Evolutionary conservation across 768 basidiomycete species (phyloP).

Genomic region (Lyophyllum decastes): DNA sequence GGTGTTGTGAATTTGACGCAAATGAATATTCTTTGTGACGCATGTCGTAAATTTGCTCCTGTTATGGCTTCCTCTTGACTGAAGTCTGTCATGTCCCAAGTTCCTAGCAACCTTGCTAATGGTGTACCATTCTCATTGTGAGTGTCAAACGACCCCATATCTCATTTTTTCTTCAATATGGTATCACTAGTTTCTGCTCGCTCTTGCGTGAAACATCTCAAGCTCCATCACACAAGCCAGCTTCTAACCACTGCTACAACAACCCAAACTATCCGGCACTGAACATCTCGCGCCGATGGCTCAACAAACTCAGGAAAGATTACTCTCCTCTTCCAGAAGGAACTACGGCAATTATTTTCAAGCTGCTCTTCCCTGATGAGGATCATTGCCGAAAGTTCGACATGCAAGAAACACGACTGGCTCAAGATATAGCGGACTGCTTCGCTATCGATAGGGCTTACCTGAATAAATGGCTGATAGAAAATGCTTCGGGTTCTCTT

Average conservation of each 20-base stretch:
- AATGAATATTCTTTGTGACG: no score
- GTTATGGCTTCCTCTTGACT: slow-evolving; percentile 4
- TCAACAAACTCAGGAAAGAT: slow-evolving; percentile 35
- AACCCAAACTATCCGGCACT: slow-evolving; percentile 37
- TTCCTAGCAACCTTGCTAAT: slow-evolving; percentile 10
- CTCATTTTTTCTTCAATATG: neutral
- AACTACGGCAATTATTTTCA: slow-evolving; percentile 63
- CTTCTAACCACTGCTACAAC: slow-evolving; percentile 17
- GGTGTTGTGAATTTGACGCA: no score
- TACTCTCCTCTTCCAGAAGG: slow-evolving; percentile 51
- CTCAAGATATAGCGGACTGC: slow-evolving; percentile 48
- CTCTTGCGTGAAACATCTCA: slow-evolving; percentile 47
- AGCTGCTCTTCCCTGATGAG: slow-evolving; percentile 84
- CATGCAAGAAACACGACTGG: slow-evolving; percentile 67
- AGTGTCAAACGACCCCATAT: neutral
- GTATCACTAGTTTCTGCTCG: slow-evolving; percentile 44
- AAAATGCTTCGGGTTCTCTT: slow-evolving; percentile 61
- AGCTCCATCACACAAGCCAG: slow-evolving; percentile 30
- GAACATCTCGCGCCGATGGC: slow-evolving; percentile 46
- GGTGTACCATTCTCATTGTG: slow-evolving; percentile 31
- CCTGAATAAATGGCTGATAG: slow-evolving; percentile 40
- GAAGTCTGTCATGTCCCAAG: slow-evolving; percentile 16
- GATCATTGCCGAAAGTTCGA: slow-evolving; percentile 71
- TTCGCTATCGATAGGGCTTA: slow-evolving; percentile 37
- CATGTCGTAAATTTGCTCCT: neutral